Conservation (phyloP, 164 flowering plant species). For the Nymphaea colorata region DNA sequence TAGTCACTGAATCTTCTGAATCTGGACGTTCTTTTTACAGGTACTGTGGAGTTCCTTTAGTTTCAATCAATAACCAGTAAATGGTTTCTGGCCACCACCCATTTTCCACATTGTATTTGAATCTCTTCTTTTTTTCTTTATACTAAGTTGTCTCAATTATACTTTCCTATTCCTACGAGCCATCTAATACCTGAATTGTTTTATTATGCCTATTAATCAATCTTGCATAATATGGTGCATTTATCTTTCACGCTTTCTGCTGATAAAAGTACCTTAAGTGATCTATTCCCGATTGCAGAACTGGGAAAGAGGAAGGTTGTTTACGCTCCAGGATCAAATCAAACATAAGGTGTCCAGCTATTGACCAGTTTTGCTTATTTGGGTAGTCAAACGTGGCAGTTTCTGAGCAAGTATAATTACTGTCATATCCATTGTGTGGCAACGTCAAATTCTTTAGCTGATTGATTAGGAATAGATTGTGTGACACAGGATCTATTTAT, state of each 20-base stretch:
- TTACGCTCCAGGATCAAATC: constrained; percentile 79
- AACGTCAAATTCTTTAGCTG: neutral
- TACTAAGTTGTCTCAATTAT: neutral
- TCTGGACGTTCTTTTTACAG: too few species aligned
- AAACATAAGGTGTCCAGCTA: constrained; percentile 61
- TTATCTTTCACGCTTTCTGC: neutral
- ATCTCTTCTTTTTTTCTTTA: too few species aligned
- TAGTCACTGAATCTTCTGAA: too few species aligned
- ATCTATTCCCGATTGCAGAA: constrained; percentile 21
- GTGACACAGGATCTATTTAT: too few species aligned
- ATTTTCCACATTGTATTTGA: neutral
- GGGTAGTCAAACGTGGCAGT: neutral
- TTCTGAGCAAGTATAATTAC: neutral
- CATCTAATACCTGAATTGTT: neutral
- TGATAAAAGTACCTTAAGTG: neutral
- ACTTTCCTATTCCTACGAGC: neutral
- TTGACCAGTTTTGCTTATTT: neutral
- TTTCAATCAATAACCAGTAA: too few species aligned
- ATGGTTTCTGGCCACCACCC: too few species aligned
- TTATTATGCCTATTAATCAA: too few species aligned
- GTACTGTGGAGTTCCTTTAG: too few species aligned
- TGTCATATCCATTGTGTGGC: neutral
- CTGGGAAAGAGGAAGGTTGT: constrained; percentile 63
- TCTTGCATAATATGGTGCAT: neutral
- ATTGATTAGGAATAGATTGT: neutral